These are phyloP conservation scores for Daldinia childiae DNA, from an alignment of 495 filamentous ascomycete genomes.

Conservation along the genomic window DNA sequence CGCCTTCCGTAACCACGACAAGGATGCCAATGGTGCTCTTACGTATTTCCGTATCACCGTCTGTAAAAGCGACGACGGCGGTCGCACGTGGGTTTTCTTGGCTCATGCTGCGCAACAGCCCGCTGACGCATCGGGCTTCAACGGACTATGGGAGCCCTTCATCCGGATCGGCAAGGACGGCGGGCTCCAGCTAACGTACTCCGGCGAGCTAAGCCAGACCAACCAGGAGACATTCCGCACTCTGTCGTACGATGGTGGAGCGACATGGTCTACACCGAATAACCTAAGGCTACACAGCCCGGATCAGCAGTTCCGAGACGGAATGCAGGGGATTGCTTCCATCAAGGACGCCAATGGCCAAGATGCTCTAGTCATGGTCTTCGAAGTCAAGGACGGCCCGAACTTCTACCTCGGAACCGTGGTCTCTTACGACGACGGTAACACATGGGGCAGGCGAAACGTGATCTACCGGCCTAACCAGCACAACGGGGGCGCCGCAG, in stretches of 20 bases:
- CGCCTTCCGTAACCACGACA: conserved; percentile 70
- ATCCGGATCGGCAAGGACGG: conserved; percentile 59
- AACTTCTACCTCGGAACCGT: conserved; percentile 62
- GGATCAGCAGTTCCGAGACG: conserved; percentile 53
- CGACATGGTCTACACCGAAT: conserved; percentile 55
- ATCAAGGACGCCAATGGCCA: conserved; percentile 53
- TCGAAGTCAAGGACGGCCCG: conserved; percentile 61
- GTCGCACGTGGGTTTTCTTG: conserved; percentile 60
- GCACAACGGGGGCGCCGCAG: conserved; percentile 64
- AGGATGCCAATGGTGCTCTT: conserved; percentile 44
- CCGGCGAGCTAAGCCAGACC: conserved; percentile 59
- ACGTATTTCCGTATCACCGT: conserved; percentile 69
- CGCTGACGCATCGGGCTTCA: conserved; percentile 48
- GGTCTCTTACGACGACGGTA: conserved; percentile 65
- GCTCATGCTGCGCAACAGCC: conserved; percentile 54
- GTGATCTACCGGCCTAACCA: conserved; percentile 57
- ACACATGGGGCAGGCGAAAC: conserved; percentile 60
- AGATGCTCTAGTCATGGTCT: conserved; percentile 62
- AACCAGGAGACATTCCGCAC: conserved; percentile 70
- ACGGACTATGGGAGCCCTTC: conserved; percentile 70
- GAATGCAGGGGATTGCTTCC: conserved; percentile 66
- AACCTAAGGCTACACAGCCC: conserved; percentile 47
- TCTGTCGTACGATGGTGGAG: conserved; percentile 60
- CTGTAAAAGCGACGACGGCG: conserved; percentile 63
- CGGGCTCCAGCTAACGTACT: conserved; percentile 68